Conservation (phyloP, 768 basidiomycete species). For the Daedaleopsis nitida region DNA sequence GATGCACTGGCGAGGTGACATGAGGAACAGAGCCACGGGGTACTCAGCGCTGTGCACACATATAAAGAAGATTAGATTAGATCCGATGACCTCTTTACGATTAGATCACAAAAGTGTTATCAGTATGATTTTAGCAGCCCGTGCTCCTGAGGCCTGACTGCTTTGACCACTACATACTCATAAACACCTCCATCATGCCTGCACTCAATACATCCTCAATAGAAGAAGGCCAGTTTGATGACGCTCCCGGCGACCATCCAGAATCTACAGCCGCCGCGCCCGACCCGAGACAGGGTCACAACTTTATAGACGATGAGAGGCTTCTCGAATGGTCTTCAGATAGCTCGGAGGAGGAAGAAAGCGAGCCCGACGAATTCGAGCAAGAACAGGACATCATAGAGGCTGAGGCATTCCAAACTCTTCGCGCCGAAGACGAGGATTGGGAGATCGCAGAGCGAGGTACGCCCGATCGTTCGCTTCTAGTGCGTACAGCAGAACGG, state of each 20-base stretch:
- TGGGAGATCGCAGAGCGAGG: conserved; percentile 88
- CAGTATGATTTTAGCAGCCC: not conserved
- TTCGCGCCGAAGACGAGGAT: conserved; percentile 81
- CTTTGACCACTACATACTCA: not conserved
- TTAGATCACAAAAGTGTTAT: not conserved
- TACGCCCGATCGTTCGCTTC: conserved; percentile 32
- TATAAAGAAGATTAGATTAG: not conserved
- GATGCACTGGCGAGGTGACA: not conserved
- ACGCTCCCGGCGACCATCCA: conserved; percentile 45
- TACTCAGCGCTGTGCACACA: not conserved
- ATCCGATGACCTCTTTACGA: not conserved
- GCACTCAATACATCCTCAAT: not conserved
- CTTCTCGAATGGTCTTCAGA: conserved; percentile 30
- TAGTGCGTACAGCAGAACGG: not conserved
- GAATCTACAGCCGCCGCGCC: conserved; percentile 4
- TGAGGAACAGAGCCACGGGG: not conserved
- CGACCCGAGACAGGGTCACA: conserved; percentile 31
- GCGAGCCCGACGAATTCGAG: conserved; percentile 41
- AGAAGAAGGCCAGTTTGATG: conserved; percentile 63
- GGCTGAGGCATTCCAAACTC: conserved; percentile 42
- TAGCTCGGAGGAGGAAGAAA: conserved; percentile 38
- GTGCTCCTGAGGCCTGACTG: too few relatives aligned
- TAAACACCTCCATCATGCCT: not conserved
- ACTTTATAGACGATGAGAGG: conserved; percentile 36
- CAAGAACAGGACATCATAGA: conserved; percentile 42